Evolutionary conservation across 2,329 filamentous ascomycete species (phyloP).

Genomic region (Talaromyces sp.): DNA sequence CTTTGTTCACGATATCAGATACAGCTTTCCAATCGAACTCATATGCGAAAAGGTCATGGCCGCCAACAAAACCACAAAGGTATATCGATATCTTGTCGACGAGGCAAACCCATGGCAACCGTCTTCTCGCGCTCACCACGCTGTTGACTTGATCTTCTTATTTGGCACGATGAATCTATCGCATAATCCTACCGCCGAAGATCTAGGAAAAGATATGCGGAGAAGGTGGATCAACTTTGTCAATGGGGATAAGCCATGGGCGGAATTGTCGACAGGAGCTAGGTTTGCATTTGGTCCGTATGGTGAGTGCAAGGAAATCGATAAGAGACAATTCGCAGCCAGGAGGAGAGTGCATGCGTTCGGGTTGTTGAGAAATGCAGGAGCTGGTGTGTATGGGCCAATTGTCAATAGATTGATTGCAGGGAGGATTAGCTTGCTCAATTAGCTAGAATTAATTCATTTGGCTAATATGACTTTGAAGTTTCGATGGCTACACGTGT

Average conservation of each 20-base stretch:
- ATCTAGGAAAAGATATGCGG: constrained; percentile 33
- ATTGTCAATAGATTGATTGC: constrained; percentile 28
- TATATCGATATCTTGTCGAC: constrained; percentile 40
- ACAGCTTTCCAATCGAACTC: constrained; percentile 24
- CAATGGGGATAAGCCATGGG: constrained; percentile 32
- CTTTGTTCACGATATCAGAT: constrained; percentile 26
- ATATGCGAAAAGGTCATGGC: constrained; percentile 21
- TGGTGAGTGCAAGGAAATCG: constrained; percentile 28
- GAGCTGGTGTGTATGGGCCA: constrained; percentile 22
- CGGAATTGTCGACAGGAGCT: constrained; percentile 9
- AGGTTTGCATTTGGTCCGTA: constrained; percentile 37
- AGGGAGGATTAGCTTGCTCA: constrained; percentile 39
- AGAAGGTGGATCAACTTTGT: constrained; percentile 37
- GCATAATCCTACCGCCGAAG: constrained; percentile 27
- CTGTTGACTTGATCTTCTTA: constrained; percentile 41
- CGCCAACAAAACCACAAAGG: constrained; percentile 16
- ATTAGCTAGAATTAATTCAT: constrained; percentile 15
- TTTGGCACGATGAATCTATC: constrained; percentile 38
- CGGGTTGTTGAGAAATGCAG: constrained; percentile 24
- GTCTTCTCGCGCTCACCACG: constrained; percentile 43
- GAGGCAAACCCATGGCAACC: constrained; percentile 44
- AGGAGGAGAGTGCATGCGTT: constrained; percentile 28
- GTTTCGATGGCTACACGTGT: background rate
- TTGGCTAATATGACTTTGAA: background rate
- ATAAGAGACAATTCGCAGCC: constrained; percentile 24